phyloP scores from a whole-genome alignment of 768 basidiomycete species.

The Rossbeevera mucosa region DNA sequence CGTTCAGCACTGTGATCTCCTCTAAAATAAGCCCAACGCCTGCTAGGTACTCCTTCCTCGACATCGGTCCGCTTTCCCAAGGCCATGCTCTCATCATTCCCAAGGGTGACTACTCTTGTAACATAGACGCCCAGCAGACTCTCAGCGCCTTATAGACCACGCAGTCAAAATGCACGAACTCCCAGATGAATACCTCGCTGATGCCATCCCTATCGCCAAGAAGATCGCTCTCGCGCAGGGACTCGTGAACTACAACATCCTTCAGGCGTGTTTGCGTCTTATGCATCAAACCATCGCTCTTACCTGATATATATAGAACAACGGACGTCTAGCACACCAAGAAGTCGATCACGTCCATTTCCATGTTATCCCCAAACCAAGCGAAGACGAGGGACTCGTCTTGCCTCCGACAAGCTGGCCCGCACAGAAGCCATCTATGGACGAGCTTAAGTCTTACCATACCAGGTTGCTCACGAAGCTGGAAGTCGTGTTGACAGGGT shows the following conservation, averaged over 20 bases:
- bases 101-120: slow-evolving; percentile 57
- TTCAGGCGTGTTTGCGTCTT: slow-evolving; percentile 44
- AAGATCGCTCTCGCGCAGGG: slow-evolving; percentile 79
- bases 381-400: slow-evolving; percentile 64
- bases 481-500: too few species aligned
- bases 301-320: slow-evolving; percentile 44
- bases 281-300: not conserved
- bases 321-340: slow-evolving; percentile 61
- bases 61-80: slow-evolving; percentile 84
- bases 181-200: slow-evolving; percentile 78
- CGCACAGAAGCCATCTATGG: slow-evolving; percentile 11
- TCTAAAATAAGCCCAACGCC: not conserved
- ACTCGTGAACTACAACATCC: slow-evolving; percentile 78
- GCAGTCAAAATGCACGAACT: slow-evolving; percentile 81
- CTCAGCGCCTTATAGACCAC: slow-evolving; percentile 56
- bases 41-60: slow-evolving; percentile 79
- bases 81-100: slow-evolving; percentile 93
- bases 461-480: slow-evolving; percentile 16
- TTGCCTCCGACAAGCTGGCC: slow-evolving; percentile 57
- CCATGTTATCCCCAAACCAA: slow-evolving; percentile 91
- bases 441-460: slow-evolving; percentile 24
- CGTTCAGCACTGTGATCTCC: slow-evolving; percentile 26
- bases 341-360: slow-evolving; percentile 87
- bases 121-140: too few species aligned
- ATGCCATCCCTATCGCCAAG: slow-evolving; percentile 78